Evolutionary conservation across 116 monocot species (phyloP), one percentile per base, ranked within the genome.

Genomic region (Zostera marina): DNA sequence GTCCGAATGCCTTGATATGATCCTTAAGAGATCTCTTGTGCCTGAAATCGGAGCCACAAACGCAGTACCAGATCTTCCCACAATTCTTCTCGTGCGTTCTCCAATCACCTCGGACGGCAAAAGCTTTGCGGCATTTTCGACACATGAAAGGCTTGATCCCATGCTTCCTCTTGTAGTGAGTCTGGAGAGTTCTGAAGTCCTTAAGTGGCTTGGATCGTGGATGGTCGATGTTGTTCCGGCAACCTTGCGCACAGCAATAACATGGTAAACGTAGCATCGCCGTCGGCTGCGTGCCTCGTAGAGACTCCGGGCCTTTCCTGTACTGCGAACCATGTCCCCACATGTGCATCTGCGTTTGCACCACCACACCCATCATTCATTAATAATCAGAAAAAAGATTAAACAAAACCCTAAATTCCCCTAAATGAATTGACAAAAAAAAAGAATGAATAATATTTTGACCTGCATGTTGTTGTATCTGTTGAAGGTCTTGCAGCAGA

Each of bases 31-130:
- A 82, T 42, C 91, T 75, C 73, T 91, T 91, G 63, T 91, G 91
- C 79, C 85, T 91, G 67, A 91, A 85, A 44, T 91, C 91, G 2
- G 91, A 84, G 0, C 91, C 91, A 46, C 91, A 91, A 24, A 71
- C 60, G 64, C 91, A 91, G 62, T 81, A 91, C 91, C 91, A 91
- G 22, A 91, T 73, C 77, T 79, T 79, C 23, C 91, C 91, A 19
- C 91, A 91, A 72, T 91, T 91, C 79, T 91, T 91, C 79, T 91
- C 91, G 42, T 91, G 91, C 1, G 91, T 91, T 40, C 91, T 69
- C 91, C 91, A 91, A 66, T 91, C 85, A 3, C 91, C 91, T 21
- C 86, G 63, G 11, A 91, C 91, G 9, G 91, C 91, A 53, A 91
- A 80, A 10, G 91, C 74, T 71, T 91, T 91, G 47, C 85, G 82